A percentile compares a stretch with the other conserved stretches of the same genome.
Evolutionary conservation across 2,329 filamentous ascomycete genomes (phyloP).

Genomic region (Biscogniauxia mediterranea): DNA sequence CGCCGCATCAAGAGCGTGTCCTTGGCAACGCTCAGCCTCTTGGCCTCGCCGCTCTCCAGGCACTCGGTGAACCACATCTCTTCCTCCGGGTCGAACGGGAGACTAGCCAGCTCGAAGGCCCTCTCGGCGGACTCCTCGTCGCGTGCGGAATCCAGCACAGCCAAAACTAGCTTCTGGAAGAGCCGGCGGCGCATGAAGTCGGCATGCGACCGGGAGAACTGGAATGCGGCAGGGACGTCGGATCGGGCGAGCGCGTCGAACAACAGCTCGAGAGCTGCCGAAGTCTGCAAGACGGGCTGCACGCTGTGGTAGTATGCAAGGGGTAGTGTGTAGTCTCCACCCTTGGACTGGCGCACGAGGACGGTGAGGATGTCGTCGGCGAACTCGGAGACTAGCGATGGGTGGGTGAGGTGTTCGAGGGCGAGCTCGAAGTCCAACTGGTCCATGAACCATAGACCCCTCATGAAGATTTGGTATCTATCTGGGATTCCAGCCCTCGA

Average conservation of each 20-base stretch:
- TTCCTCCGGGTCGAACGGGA: constrained; percentile 70
- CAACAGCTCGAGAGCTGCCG: constrained; percentile 61
- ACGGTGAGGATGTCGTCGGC: constrained; percentile 75
- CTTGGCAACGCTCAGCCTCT: constrained; percentile 61
- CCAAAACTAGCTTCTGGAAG: constrained; percentile 63
- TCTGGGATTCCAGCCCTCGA: constrained; percentile 63
- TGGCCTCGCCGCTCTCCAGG: constrained; percentile 63
- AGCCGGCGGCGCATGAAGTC: constrained; percentile 60
- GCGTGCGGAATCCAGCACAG: constrained; percentile 48
- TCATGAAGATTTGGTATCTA: constrained; percentile 78
- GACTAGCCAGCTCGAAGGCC: constrained; percentile 67
- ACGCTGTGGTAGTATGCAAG: constrained; percentile 78
- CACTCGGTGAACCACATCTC: constrained; percentile 73
- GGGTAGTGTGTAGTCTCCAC: constrained; percentile 61
- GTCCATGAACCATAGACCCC: constrained; percentile 80
- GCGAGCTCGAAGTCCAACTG: constrained; percentile 67
- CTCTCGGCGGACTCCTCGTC: constrained; percentile 48
- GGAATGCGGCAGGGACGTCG: constrained; percentile 70
- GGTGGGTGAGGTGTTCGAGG: constrained; percentile 74
- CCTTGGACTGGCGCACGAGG: constrained; percentile 60
- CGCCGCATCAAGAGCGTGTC: constrained; percentile 74
- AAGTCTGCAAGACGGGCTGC: constrained; percentile 67
- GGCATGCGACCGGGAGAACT: constrained; percentile 66
- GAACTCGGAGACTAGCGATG: constrained; percentile 76
- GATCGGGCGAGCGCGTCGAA: constrained; percentile 67